phyloP scores from a whole-genome alignment of 73 alveolate species.

The Paramecium bursaria region DNA sequence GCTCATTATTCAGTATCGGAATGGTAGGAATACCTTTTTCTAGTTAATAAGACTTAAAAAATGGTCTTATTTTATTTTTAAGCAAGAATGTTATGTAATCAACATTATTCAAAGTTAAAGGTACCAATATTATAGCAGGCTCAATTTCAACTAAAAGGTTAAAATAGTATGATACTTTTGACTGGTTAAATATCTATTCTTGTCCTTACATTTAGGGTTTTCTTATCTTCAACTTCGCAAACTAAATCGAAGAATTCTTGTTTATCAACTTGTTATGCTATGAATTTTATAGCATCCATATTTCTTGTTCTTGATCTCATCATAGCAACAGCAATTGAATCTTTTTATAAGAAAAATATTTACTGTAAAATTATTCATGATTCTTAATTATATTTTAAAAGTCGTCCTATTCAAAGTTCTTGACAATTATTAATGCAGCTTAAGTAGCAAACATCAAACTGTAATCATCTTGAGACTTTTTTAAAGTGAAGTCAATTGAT shows the following conservation, averaged over 20 bases:
- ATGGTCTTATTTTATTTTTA: conserved; percentile 27
- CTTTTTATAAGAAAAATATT: neutral
- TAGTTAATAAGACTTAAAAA: neutral
- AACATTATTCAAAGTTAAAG: conserved; percentile 3
- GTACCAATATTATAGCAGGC: neutral
- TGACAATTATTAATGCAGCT: neutral
- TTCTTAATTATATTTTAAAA: conserved; percentile 2
- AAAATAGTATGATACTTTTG: conserved; percentile 7
- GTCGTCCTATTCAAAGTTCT: neutral
- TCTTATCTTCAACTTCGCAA: neutral
- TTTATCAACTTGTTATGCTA: conserved; percentile 31
- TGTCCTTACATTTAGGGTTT: neutral
- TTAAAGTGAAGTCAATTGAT: conserved; percentile 22
- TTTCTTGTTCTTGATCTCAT: conserved; percentile 18
- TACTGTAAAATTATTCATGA: neutral
- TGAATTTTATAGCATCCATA: neutral
- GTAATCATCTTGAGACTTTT: neutral
- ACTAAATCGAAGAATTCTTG: conserved; percentile 38
- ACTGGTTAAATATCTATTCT: neutral
- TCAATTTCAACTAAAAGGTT: conserved; percentile 26
- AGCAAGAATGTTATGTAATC: neutral
- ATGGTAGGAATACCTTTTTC: neutral
- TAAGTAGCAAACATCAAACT: conserved; percentile 7
- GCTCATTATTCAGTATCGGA: no score
- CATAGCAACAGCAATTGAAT: conserved; percentile 40